Conservation (phyloP, 2,329 filamentous ascomycete genomes). For the Colletotrichum higginsianum region DNA sequence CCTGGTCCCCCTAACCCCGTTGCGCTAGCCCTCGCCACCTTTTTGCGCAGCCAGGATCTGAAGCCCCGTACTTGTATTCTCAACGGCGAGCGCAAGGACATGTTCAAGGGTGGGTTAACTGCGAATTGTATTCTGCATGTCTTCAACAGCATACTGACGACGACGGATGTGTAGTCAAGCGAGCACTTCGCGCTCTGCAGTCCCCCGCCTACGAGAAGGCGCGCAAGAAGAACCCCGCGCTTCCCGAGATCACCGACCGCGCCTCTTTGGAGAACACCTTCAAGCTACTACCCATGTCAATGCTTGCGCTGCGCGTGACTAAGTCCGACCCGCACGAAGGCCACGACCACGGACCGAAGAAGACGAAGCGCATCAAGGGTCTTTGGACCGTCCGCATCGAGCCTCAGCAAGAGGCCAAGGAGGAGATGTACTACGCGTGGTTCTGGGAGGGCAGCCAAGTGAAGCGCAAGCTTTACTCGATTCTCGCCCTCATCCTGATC, state of each 20-base stretch:
- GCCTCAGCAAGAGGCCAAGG: constrained; percentile 90
- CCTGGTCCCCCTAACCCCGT: constrained; percentile 90
- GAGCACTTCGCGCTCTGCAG: constrained; percentile 90
- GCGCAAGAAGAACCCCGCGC: constrained; percentile 87
- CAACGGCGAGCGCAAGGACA: constrained; percentile 96
- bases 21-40: constrained; percentile 90
- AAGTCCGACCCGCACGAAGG: constrained; percentile 86
- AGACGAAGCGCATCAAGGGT: constrained; percentile 92
- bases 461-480: constrained; percentile 93
- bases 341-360: constrained; percentile 79
- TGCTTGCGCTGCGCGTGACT: constrained; percentile 90
- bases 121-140: background rate
- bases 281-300: constrained; percentile 93
- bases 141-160: constrained; percentile 1
- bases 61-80: constrained; percentile 94
- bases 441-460: constrained; percentile 94
- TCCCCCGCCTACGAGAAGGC: constrained; percentile 93
- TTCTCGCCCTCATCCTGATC: constrained; percentile 84
- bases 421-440: constrained; percentile 97
- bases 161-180: constrained; percentile 78
- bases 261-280: constrained; percentile 93
- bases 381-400: constrained; percentile 97
- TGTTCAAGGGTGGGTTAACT: constrained; percentile 85
- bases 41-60: constrained; percentile 85
- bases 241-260: constrained; percentile 90